A percentile compares a stretch with the other conserved stretches of the same genome.
These are phyloP conservation scores for Penicillium roqueforti DNA, from an alignment of 495 filamentous ascomycete species.

Conservation along the genomic window DNA sequence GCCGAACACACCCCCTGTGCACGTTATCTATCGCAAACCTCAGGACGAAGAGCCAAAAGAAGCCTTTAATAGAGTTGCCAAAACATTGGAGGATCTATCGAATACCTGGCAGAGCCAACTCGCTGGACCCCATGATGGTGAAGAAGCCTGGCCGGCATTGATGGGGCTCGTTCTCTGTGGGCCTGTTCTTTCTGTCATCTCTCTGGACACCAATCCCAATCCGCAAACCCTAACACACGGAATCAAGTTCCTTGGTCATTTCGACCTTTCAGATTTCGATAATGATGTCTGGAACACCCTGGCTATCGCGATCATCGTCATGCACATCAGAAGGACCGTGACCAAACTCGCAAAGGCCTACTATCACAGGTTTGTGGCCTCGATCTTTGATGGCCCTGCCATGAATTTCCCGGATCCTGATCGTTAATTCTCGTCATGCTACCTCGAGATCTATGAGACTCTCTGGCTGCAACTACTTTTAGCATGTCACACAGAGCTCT, in stretches of 20 bases:
- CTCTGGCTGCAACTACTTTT: background rate
- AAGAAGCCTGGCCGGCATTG: conserved; percentile 22
- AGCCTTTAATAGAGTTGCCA: conserved; percentile 26
- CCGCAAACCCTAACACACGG: conserved; percentile 5
- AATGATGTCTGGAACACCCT: conserved; percentile 50
- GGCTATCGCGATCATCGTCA: conserved; percentile 38
- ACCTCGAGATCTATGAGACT: background rate
- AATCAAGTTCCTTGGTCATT: conserved; percentile 33
- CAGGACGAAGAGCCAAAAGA: conserved; percentile 26
- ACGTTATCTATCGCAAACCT: conserved; percentile 32
- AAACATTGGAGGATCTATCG: conserved; percentile 28
- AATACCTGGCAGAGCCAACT: background rate
- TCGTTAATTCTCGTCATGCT: background rate
- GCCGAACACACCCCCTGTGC: conserved; percentile 23
- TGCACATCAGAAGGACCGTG: conserved; percentile 37
- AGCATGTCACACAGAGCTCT: too few relatives aligned
- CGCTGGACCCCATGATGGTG: background rate
- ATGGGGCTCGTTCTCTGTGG: conserved; percentile 41
- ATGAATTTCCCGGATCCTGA: background rate
- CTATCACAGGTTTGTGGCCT: background rate
- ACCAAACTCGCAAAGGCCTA: conserved; percentile 22
- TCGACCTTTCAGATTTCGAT: conserved; percentile 35
- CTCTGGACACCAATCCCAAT: conserved; percentile 31
- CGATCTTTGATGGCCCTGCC: background rate
- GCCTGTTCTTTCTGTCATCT: conserved; percentile 41